A percentile compares a stretch with the other conserved stretches of the same genome.
These are phyloP conservation scores for Fusarium pseudograminearum DNA, from an alignment of 2,329 filamentous ascomycete genomes.

Conservation along the genomic window DNA sequence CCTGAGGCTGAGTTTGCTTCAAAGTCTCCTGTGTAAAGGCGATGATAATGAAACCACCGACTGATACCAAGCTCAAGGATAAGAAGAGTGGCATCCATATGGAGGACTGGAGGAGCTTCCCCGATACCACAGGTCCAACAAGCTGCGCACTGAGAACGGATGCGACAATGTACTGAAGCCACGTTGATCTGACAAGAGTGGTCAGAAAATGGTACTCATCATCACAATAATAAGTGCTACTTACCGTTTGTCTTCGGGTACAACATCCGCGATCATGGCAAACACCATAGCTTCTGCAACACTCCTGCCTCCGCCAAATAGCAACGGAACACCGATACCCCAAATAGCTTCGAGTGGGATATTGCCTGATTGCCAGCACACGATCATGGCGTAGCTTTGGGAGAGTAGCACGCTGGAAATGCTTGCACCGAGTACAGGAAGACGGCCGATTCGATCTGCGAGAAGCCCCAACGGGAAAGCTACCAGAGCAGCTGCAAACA, in stretches of 20 bases:
- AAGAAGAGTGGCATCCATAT: constrained; percentile 42
- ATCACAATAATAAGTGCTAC: background rate
- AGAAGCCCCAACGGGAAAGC: constrained; percentile 41
- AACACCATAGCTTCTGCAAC: constrained; percentile 49
- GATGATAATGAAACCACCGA: constrained; percentile 32
- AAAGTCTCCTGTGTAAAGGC: constrained; percentile 43
- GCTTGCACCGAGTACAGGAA: constrained; percentile 44
- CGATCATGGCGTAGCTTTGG: constrained; percentile 37
- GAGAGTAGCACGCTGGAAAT: constrained; percentile 43
- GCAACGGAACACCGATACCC: constrained; percentile 38
- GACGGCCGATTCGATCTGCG: constrained; percentile 42
- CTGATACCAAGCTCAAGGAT: constrained; percentile 34
- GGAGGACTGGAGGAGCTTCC: constrained; percentile 28
- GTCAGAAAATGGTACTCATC: background rate
- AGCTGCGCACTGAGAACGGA: constrained; percentile 41
- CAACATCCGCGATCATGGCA: constrained; percentile 43
- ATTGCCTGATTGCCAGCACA: constrained; percentile 36
- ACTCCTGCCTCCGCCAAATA: constrained; percentile 45
- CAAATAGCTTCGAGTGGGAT: constrained; percentile 45
- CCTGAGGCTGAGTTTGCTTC: background rate
- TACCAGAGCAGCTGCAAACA: constrained; percentile 36
- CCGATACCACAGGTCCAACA: constrained; percentile 37
- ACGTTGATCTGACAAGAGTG: constrained; percentile 31
- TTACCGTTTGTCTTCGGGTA: constrained; percentile 33
- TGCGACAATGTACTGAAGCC: constrained; percentile 44